phyloP scores from a whole-genome alignment of 768 basidiomycete species.

The Termitomyces sp. region DNA sequence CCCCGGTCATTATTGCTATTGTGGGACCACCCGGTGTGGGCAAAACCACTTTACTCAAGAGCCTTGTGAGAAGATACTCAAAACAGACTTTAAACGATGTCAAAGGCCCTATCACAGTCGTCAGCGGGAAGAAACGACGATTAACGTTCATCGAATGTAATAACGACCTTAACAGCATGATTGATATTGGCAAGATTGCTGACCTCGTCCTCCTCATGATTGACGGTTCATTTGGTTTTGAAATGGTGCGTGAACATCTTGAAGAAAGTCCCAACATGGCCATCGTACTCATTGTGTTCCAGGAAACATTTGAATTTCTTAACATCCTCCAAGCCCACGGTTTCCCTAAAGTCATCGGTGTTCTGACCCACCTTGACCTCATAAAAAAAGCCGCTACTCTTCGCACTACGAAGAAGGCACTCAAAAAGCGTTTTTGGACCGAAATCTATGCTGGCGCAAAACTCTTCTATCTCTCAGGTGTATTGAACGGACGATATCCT shows the following conservation, averaged over 20 bases:
- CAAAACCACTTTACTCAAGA: slow-evolving; percentile 91
- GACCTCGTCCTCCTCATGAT: slow-evolving; percentile 97
- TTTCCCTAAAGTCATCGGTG: slow-evolving; percentile 96
- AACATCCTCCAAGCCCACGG: slow-evolving; percentile 97
- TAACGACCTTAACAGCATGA: slow-evolving; percentile 97
- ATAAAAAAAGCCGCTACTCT: slow-evolving; percentile 89
- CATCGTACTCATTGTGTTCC: neutral
- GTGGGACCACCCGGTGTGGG: slow-evolving; percentile 97
- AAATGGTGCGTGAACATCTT: slow-evolving; percentile 74
- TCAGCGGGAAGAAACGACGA: slow-evolving; percentile 87
- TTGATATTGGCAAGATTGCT: slow-evolving; percentile 95
- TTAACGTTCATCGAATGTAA: slow-evolving; percentile 98
- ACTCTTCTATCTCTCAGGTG: slow-evolving; percentile 95
- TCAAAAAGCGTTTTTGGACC: slow-evolving; percentile 99
- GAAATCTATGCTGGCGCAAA: slow-evolving; percentile 99
- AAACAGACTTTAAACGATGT: slow-evolving; percentile 90
- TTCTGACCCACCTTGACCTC: slow-evolving; percentile 95
- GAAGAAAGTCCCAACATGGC: neutral
- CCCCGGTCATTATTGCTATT: slow-evolving; percentile 91
- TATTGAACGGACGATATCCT: slow-evolving; percentile 95
- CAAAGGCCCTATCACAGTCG: slow-evolving; percentile 92
- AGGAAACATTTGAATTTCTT: slow-evolving; percentile 99
- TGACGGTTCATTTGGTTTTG: slow-evolving; percentile 96
- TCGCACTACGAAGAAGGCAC: slow-evolving; percentile 84
- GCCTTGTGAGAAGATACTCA: slow-evolving; percentile 86